phyloP scores from a whole-genome alignment of 2,329 filamentous ascomycete genomes.

The Neonectria hederae region DNA sequence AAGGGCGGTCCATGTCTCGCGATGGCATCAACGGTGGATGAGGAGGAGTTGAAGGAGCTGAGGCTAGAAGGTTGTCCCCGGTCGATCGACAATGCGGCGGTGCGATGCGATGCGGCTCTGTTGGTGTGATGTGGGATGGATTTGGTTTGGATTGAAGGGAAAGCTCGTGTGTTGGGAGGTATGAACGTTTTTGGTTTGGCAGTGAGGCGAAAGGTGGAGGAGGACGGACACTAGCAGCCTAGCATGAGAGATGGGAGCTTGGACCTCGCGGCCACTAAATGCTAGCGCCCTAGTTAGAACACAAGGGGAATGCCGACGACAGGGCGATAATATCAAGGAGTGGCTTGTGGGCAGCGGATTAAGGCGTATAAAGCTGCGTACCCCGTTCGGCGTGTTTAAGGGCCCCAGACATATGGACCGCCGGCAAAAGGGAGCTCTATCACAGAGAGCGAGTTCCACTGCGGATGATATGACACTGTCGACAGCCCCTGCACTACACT shows the following conservation, averaged over 20 bases:
- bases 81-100: neutral
- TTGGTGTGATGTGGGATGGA: slow-evolving; percentile 17
- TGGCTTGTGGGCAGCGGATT: neutral
- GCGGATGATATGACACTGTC: slow-evolving; percentile 15
- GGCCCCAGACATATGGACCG: neutral
- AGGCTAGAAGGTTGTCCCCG: neutral
- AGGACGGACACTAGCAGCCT: neutral
- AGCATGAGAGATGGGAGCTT: slow-evolving; percentile 13
- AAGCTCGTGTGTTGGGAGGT: slow-evolving; percentile 9
- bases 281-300: slow-evolving; percentile 17
- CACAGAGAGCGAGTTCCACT: slow-evolving; percentile 11
- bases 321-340: neutral
- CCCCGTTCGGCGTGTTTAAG: neutral
- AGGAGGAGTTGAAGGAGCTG: slow-evolving; percentile 1
- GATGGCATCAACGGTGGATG: slow-evolving; percentile 16
- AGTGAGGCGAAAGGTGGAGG: slow-evolving; percentile 18
- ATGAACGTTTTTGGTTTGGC: slow-evolving; percentile 15
- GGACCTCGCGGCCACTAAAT: slow-evolving; percentile 21
- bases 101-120: slow-evolving; percentile 26
- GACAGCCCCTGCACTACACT: slow-evolving; percentile 1
- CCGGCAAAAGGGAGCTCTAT: slow-evolving; percentile 8
- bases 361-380: neutral
- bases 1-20: slow-evolving; percentile 31
- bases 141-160: slow-evolving; percentile 14
- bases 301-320: neutral